These are phyloP conservation scores for Hebeloma cylindrosporum DNA, from an alignment of 768 basidiomycete species.

Conservation along the genomic window DNA sequence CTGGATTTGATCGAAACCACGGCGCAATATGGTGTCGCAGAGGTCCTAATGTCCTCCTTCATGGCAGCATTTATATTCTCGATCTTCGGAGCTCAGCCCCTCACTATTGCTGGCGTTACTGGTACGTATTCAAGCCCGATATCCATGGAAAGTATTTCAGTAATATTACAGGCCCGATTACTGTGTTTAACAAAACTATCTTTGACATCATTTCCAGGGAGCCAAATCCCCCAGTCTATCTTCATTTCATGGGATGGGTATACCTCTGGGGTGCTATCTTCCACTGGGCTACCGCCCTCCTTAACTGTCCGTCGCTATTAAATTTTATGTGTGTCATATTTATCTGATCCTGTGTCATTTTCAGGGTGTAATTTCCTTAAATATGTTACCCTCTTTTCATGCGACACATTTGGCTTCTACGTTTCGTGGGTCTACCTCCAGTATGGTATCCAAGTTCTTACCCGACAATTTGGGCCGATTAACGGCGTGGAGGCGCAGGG, in stretches of 20 bases:
- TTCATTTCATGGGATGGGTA: slow-evolving; percentile 90
- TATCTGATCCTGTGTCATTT: background rate
- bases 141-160: background rate
- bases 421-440: slow-evolving; percentile 89
- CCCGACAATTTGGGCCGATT: slow-evolving; percentile 57
- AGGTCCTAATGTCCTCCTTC: slow-evolving; percentile 81
- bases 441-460: slow-evolving; percentile 84
- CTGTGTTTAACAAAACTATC: slow-evolving; percentile 90
- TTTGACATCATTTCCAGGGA: slow-evolving; percentile 67
- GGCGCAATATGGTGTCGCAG: slow-evolving; percentile 84
- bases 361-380: slow-evolving; percentile 79
- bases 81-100: slow-evolving; percentile 84
- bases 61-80: slow-evolving; percentile 90
- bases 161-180: slow-evolving; percentile 73
- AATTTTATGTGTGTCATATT: background rate
- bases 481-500: slow-evolving; percentile 38
- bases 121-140: slow-evolving; percentile 39
- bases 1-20: slow-evolving; percentile 91
- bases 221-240: slow-evolving; percentile 65
- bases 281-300: slow-evolving; percentile 77
- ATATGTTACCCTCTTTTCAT: slow-evolving; percentile 88
- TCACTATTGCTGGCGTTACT: slow-evolving; percentile 91
- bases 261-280: slow-evolving; percentile 88
- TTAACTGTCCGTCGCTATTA: slow-evolving; percentile 58
- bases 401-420: slow-evolving; percentile 92